Conservation (phyloP, 1,139 yeast genomes). For the Entelexis paramagnoliae region DNA sequence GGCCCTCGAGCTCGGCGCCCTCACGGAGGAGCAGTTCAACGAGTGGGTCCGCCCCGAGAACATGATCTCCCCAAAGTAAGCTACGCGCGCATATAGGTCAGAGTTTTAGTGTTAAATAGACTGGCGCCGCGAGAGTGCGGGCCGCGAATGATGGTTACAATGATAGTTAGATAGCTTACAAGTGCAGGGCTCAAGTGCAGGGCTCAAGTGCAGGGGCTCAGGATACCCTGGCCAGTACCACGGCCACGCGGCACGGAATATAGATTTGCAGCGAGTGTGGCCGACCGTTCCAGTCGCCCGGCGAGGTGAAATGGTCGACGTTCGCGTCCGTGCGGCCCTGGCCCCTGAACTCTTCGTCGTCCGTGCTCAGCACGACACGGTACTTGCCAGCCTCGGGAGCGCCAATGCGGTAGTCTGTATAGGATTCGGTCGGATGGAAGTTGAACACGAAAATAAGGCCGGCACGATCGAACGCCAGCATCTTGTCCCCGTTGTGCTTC, state of each 20-base stretch:
- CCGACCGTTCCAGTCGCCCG: constrained; percentile 72
- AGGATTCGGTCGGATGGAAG: constrained; percentile 77
- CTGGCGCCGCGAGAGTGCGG: too few relatives aligned
- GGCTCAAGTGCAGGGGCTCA: too few relatives aligned
- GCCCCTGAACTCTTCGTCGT: constrained; percentile 66
- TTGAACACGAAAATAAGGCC: constrained; percentile 78
- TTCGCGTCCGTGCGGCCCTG: constrained; percentile 55
- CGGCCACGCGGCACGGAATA: constrained; percentile 70
- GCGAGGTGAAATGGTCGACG: constrained; percentile 47
- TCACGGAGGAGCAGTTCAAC: constrained; percentile 76
- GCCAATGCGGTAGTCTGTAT: constrained; percentile 79
- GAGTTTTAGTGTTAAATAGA: too few relatives aligned
- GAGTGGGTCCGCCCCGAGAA: constrained; percentile 97
- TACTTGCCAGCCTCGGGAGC: constrained; percentile 72
- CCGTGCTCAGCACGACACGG: constrained; percentile 64
- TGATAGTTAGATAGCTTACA: neutral
- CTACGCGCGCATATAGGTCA: too few relatives aligned
- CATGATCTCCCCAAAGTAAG: constrained; percentile 75
- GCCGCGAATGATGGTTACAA: neutral
- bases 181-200: neutral
- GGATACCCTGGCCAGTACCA: constrained; percentile 46
- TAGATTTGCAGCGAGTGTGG: constrained; percentile 69
- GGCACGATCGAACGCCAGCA: constrained; percentile 78
- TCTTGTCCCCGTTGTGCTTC: constrained; percentile 80
- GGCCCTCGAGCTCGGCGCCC: constrained; percentile 80